Evolutionary conservation across 2,329 filamentous ascomycete species (phyloP).

Genomic region (Fusarium sp.): DNA sequence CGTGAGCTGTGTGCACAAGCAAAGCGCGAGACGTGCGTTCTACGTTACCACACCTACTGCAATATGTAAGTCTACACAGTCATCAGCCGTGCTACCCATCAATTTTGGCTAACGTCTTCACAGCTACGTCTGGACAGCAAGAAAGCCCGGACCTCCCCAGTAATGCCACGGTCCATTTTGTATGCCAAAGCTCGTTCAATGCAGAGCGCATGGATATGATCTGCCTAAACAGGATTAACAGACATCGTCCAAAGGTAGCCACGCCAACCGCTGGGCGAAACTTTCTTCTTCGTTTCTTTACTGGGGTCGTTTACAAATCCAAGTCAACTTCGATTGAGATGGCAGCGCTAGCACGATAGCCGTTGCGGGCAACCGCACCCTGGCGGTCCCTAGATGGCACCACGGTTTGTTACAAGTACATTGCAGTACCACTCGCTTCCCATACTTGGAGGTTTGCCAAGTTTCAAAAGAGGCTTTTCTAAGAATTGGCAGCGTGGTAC

Average conservation of each 20-base stretch:
- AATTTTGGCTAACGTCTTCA: constrained; percentile 10
- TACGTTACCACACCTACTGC: constrained; percentile 80
- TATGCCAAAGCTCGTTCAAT: constrained; percentile 11
- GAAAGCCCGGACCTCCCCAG: constrained; percentile 45
- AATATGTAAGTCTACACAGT: constrained; percentile 74
- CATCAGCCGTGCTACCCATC: not conserved
- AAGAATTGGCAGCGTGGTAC: constrained; percentile 32
- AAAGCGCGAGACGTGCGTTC: constrained; percentile 77
- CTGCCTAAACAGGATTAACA: constrained; percentile 9
- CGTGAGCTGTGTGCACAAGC: constrained; percentile 73
- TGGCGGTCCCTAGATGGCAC: constrained; percentile 36
- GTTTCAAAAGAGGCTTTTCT: constrained; percentile 38
- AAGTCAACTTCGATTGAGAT: constrained; percentile 9
- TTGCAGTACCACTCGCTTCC: constrained; percentile 31
- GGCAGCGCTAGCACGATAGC: constrained; percentile 18
- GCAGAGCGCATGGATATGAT: constrained; percentile 7
- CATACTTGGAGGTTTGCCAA: constrained; percentile 25
- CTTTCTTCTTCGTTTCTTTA: constrained; percentile 7
- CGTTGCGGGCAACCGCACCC: constrained; percentile 21
- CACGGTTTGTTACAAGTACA: constrained; percentile 31
- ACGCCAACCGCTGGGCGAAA: constrained; percentile 4
- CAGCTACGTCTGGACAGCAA: constrained; percentile 50
- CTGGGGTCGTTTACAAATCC: constrained; percentile 12
- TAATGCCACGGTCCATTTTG: constrained; percentile 27
- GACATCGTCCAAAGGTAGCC: not conserved